These are phyloP conservation scores for Solanum peruvianum DNA, from an alignment of 257 asterid species.

Conservation along the genomic window DNA sequence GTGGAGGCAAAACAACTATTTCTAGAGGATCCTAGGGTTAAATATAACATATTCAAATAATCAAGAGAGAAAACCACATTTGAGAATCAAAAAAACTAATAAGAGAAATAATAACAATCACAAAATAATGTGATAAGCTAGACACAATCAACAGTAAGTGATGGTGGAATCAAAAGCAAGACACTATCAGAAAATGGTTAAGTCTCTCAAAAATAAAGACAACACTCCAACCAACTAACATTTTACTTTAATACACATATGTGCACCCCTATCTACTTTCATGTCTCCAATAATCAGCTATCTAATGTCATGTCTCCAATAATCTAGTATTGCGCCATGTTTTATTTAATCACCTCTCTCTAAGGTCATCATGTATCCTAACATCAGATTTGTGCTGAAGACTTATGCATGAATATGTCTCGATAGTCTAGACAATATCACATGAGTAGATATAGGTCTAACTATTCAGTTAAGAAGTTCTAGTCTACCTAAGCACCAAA, in stretches of 20 bases:
- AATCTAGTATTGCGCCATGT: background rate
- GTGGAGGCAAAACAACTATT: background rate
- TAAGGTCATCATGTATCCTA: too few relatives aligned
- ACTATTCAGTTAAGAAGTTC: too few relatives aligned
- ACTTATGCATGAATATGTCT: too few relatives aligned
- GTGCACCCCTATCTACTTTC: background rate
- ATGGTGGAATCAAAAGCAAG: background rate
- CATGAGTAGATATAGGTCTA: too few relatives aligned
- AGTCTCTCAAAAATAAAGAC: background rate
- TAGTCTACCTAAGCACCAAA: too few relatives aligned
- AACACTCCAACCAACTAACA: background rate
- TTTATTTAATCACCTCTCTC: too few relatives aligned
- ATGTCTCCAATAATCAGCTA: background rate
- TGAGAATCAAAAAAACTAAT: too few relatives aligned
- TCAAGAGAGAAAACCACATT: background rate
- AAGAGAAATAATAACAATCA: background rate
- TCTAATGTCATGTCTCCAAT: background rate
- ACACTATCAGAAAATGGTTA: background rate
- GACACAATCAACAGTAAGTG: background rate
- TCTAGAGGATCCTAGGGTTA: background rate
- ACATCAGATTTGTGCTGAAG: too few relatives aligned
- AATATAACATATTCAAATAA: background rate
- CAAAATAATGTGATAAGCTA: background rate
- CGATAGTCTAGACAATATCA: too few relatives aligned
- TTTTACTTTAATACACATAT: background rate